phyloP scores from a whole-genome alignment of 331 rosid species.

The Pyrus hybrid region DNA sequence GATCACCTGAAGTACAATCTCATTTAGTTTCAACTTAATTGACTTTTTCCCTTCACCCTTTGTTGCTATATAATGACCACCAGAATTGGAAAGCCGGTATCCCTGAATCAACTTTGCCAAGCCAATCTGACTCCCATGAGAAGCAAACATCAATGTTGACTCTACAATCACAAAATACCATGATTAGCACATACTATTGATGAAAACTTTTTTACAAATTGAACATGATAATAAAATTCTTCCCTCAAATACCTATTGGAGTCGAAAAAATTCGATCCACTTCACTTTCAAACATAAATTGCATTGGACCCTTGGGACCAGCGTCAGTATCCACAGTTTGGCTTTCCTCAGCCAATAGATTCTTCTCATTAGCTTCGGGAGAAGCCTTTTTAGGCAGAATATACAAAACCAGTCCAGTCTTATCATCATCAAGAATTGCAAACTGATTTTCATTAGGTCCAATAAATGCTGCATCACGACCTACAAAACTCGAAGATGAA shows the following conservation, averaged over 20 bases:
- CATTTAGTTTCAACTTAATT: slow-evolving; percentile 75
- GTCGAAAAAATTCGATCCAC: slow-evolving; percentile 88
- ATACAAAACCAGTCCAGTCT: slow-evolving; percentile 74
- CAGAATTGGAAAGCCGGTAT: slow-evolving; percentile 54
- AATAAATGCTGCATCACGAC: slow-evolving; percentile 89
- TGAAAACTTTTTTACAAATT: background rate
- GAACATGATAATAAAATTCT: slow-evolving; percentile 4
- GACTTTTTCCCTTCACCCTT: slow-evolving; percentile 72
- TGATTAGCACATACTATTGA: slow-evolving; percentile 26
- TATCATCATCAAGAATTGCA: slow-evolving; percentile 91
- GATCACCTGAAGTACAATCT: slow-evolving; percentile 86
- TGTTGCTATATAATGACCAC: slow-evolving; percentile 65
- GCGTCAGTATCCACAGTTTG: slow-evolving; percentile 36
- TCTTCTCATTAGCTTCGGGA: slow-evolving; percentile 51
- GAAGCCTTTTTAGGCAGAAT: slow-evolving; percentile 68
- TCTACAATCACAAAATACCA: slow-evolving; percentile 46
- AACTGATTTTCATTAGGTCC: slow-evolving; percentile 91
- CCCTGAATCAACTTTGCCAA: slow-evolving; percentile 86
- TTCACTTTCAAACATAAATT: slow-evolving; percentile 85
- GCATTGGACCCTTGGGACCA: slow-evolving; percentile 54
- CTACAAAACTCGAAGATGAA: slow-evolving; percentile 36
- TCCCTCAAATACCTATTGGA: slow-evolving; percentile 68
- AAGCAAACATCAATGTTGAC: slow-evolving; percentile 83
- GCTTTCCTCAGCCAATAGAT: slow-evolving; percentile 45
- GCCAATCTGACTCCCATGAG: slow-evolving; percentile 83